Percentiles rank a stretch among this genome's conserved stretches.
phyloP scores from a whole-genome alignment of 1,284 basidiomycete genomes.

The Garcileccinum viscosum region DNA sequence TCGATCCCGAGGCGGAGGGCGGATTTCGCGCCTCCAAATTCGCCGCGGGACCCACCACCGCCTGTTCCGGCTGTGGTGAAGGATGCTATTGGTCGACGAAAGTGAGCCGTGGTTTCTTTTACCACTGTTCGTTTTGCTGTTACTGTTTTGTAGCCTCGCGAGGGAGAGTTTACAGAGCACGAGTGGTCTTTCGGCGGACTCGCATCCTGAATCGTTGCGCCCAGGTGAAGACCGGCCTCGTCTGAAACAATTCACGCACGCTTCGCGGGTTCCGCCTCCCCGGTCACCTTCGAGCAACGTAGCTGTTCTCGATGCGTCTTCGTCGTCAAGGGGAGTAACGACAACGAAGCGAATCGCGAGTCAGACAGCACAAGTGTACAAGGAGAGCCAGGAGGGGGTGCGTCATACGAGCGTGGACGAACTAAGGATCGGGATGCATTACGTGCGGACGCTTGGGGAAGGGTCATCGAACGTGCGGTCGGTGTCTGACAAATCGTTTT shows the following conservation, averaged over 20 bases:
- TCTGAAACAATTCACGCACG: constrained; percentile 74
- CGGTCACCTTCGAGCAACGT: constrained; percentile 43
- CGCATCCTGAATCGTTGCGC: constrained; percentile 37
- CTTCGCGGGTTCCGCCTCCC: constrained; percentile 69
- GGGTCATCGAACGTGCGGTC: constrained; percentile 55
- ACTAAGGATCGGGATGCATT: constrained; percentile 69
- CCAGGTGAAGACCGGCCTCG: constrained; percentile 53
- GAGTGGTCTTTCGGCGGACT: constrained; percentile 44
- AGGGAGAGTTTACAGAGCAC: constrained; percentile 42
- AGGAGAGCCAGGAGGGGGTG: constrained; percentile 32
- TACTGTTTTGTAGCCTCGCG: constrained; percentile 20
- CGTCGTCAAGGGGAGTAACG: background rate
- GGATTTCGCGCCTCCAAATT: constrained; percentile 64
- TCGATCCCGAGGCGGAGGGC: constrained; percentile 71
- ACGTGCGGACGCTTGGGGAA: constrained; percentile 70
- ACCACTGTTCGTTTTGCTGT: background rate
- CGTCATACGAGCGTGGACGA: constrained; percentile 57
- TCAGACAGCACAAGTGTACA: constrained; percentile 68
- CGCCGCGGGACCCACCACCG: constrained; percentile 38
- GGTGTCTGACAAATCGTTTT: constrained; percentile 53
- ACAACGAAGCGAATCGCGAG: constrained; percentile 58
- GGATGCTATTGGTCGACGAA: constrained; percentile 28
- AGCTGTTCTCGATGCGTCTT: constrained; percentile 30
- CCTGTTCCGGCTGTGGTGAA: constrained; percentile 30
- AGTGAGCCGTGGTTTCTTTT: constrained; percentile 22